A percentile compares a stretch with the other conserved stretches of the same genome.
phyloP scores from a whole-genome alignment of 2,329 filamentous ascomycete genomes.

The Fusarium miscanthi region DNA sequence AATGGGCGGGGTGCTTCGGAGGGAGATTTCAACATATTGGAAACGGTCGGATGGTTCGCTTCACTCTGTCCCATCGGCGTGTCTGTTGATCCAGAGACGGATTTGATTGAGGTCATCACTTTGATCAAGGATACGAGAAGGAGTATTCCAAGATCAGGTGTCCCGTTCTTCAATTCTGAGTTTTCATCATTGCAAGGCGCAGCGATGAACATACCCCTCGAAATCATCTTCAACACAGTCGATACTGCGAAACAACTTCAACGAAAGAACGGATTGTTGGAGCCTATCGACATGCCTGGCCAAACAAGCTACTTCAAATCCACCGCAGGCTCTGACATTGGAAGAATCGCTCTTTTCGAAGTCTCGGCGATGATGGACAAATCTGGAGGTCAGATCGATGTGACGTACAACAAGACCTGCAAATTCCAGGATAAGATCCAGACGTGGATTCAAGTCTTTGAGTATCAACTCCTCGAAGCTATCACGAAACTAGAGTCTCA shows the following conservation, averaged over 20 bases:
- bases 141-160: constrained; percentile 56
- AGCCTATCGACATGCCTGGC: constrained; percentile 57
- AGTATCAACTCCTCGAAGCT: constrained; percentile 58
- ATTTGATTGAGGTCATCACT: constrained; percentile 63
- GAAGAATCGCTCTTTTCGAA: constrained; percentile 63
- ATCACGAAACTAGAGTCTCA: constrained; percentile 56
- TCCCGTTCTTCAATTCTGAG: constrained; percentile 61
- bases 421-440: constrained; percentile 57
- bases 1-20: constrained; percentile 60
- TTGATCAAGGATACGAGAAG: constrained; percentile 64
- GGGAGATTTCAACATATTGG: constrained; percentile 61
- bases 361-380: constrained; percentile 60
- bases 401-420: constrained; percentile 57
- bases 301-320: constrained; percentile 53
- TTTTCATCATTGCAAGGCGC: constrained; percentile 52
- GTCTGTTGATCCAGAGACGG: constrained; percentile 56
- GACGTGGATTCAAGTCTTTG: constrained; percentile 60
- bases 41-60: constrained; percentile 71
- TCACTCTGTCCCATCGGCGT: constrained; percentile 64
- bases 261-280: constrained; percentile 60
- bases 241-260: constrained; percentile 63
- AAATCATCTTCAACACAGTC: constrained; percentile 68
- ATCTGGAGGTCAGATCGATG: constrained; percentile 56
- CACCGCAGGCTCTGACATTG: constrained; percentile 58
- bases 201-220: constrained; percentile 60